Percentiles rank a stretch among this genome's conserved stretches.
These are phyloP conservation scores for Colletotrichum neosansevieriae DNA, from an alignment of 2,329 filamentous ascomycete species.

Conservation along the genomic window DNA sequence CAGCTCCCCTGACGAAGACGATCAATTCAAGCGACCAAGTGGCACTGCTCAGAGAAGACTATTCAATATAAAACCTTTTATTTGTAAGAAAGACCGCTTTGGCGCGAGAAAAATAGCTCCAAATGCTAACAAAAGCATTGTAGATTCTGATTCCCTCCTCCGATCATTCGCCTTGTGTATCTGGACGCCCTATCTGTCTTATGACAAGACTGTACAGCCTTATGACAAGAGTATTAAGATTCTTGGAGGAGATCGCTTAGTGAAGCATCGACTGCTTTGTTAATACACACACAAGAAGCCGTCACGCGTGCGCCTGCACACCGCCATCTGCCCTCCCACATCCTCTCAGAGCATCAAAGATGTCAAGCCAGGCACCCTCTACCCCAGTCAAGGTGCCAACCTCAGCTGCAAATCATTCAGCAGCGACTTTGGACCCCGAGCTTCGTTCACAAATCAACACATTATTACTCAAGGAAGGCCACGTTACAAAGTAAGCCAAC, in stretches of 20 bases:
- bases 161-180: background rate
- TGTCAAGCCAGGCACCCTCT: conserved; percentile 60
- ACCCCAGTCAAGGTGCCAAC: conserved; percentile 72
- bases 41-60: background rate
- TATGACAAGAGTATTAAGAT: background rate
- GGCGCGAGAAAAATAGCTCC: background rate
- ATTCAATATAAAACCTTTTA: background rate
- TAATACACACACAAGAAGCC: background rate
- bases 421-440: conserved; percentile 71
- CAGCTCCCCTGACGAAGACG: conserved; percentile 8
- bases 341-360: conserved; percentile 43
- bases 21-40: conserved; percentile 12
- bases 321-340: background rate
- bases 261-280: background rate
- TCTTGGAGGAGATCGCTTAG: background rate
- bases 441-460: conserved; percentile 73
- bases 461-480: conserved; percentile 68
- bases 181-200: too few species aligned
- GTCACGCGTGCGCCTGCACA: background rate
- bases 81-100: background rate
- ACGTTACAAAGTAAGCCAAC: conserved; percentile 66
- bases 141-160: background rate
- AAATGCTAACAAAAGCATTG: conserved; percentile 5
- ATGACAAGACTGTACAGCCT: background rate
- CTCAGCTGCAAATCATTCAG: conserved; percentile 69